phyloP scores from a whole-genome alignment of 345 rosid genomes.

The Psidium friedrichsthalianum region DNA sequence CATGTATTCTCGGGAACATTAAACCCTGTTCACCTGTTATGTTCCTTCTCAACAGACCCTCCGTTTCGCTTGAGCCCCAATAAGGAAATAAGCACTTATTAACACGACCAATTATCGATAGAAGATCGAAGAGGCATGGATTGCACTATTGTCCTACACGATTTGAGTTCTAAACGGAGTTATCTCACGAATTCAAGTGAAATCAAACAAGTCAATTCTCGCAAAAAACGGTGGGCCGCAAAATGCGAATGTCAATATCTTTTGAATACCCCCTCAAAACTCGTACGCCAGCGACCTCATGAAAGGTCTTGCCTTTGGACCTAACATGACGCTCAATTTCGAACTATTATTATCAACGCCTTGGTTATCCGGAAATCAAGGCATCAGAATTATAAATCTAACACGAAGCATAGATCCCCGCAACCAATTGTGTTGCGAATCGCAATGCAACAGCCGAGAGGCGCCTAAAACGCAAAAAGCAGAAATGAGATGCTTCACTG shows the following conservation, averaged over 20 bases:
- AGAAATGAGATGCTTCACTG: not conserved
- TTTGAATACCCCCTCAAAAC: not conserved
- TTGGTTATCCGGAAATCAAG: not conserved
- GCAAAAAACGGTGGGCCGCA: not conserved
- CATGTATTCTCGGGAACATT: too few species aligned
- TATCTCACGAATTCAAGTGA: not conserved
- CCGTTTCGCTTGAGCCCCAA: not conserved
- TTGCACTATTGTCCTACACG: not conserved
- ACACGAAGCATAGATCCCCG: not conserved
- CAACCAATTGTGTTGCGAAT: slow-evolving; percentile 10
- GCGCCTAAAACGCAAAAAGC: not conserved
- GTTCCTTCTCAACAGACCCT: not conserved
- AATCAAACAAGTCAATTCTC: not conserved
- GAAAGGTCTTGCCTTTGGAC: not conserved
- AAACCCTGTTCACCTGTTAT: not conserved
- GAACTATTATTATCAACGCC: not conserved
- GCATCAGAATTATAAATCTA: not conserved
- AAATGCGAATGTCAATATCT: not conserved
- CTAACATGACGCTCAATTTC: not conserved
- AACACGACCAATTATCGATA: not conserved
- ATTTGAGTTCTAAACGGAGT: not conserved
- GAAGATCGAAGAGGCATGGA: not conserved
- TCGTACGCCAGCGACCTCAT: not conserved
- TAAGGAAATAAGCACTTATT: not conserved
- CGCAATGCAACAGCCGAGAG: slow-evolving; percentile 8